phyloP scores from a whole-genome alignment of 2,329 filamentous ascomycete species.

The Fusarium cyanostomum region DNA sequence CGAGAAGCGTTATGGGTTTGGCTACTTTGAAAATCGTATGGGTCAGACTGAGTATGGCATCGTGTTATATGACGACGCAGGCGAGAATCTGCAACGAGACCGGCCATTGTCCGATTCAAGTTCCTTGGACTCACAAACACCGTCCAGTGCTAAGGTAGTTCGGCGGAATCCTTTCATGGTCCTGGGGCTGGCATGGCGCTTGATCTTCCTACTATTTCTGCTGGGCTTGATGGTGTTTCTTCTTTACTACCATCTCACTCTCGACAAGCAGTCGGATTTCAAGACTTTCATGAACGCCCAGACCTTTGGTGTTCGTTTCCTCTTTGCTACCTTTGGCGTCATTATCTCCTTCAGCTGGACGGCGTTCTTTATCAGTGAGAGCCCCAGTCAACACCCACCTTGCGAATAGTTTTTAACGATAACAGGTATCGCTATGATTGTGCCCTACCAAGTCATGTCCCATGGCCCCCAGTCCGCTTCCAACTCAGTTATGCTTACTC shows the following conservation, averaged over 20 bases:
- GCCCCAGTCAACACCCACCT: fast-evolving
- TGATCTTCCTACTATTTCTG: slow-evolving; percentile 48
- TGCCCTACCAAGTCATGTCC: slow-evolving; percentile 55
- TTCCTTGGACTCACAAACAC: slow-evolving; percentile 23
- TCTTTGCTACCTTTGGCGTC: slow-evolving; percentile 55
- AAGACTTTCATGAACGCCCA: slow-evolving; percentile 53
- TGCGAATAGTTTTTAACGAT: neutral
- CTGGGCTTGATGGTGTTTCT: slow-evolving; percentile 50
- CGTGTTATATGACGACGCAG: slow-evolving; percentile 35
- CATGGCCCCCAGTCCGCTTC: slow-evolving; percentile 46
- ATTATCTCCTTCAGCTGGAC: slow-evolving; percentile 55
- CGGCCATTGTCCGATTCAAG: slow-evolving; percentile 21
- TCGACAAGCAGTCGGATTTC: slow-evolving; percentile 43
- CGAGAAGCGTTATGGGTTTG: slow-evolving; percentile 41
- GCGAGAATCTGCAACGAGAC: slow-evolving; percentile 22
- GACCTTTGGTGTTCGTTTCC: slow-evolving; percentile 55
- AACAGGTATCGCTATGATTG: slow-evolving; percentile 56
- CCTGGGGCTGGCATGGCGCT: slow-evolving; percentile 49
- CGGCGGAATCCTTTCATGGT: slow-evolving; percentile 48
- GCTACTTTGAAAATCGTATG: slow-evolving; percentile 35
- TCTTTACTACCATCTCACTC: slow-evolving; percentile 52
- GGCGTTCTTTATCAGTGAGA: slow-evolving; percentile 49
- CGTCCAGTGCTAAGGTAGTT: neutral
- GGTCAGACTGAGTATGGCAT: slow-evolving; percentile 40
- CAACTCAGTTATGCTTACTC: slow-evolving; percentile 53